These are phyloP conservation scores for Aspergillus candidus DNA, from an alignment of 2,329 filamentous ascomycete genomes.

Conservation along the genomic window DNA sequence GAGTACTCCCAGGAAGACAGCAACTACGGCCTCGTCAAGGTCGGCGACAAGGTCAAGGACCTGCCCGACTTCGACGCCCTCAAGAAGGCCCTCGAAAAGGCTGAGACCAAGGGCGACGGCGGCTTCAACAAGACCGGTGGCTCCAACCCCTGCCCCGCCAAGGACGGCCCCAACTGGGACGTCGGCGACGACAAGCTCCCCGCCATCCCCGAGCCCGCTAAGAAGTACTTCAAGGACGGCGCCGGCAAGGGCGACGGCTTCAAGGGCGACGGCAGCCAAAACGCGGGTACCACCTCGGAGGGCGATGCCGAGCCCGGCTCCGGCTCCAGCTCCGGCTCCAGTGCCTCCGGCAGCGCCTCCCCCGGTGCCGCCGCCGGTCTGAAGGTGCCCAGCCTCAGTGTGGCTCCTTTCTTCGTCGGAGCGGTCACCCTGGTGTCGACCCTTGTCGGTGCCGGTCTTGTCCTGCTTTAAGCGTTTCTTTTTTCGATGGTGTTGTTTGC, in stretches of 20 bases:
- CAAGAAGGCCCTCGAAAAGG: constrained; percentile 46
- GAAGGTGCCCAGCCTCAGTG: constrained; percentile 39
- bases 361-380: constrained; percentile 42
- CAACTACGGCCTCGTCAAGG: constrained; percentile 71
- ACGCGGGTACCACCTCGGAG: constrained; percentile 46
- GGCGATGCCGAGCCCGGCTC: constrained; percentile 46
- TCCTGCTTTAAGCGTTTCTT: constrained; percentile 24
- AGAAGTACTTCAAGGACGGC: constrained; percentile 53
- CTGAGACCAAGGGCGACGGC: constrained; percentile 51
- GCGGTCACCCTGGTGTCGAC: constrained; percentile 48
- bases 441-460: constrained; percentile 46
- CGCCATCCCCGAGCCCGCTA: constrained; percentile 50
- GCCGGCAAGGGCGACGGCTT: constrained; percentile 55
- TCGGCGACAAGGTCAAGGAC: constrained; percentile 54
- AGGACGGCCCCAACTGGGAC: constrained; percentile 51
- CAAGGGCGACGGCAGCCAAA: constrained; percentile 50
- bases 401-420: constrained; percentile 48
- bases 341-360: constrained; percentile 13
- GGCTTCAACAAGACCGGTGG: constrained; percentile 52
- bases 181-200: constrained; percentile 50
- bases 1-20: constrained; percentile 85
- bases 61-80: constrained; percentile 58
- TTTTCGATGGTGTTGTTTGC: not conserved
- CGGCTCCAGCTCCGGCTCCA: constrained; percentile 29
- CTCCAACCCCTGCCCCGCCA: constrained; percentile 49